These are phyloP conservation scores for Linderina pennispora DNA, from an alignment of 192 early-diverging fungal species.

Conservation along the genomic window DNA sequence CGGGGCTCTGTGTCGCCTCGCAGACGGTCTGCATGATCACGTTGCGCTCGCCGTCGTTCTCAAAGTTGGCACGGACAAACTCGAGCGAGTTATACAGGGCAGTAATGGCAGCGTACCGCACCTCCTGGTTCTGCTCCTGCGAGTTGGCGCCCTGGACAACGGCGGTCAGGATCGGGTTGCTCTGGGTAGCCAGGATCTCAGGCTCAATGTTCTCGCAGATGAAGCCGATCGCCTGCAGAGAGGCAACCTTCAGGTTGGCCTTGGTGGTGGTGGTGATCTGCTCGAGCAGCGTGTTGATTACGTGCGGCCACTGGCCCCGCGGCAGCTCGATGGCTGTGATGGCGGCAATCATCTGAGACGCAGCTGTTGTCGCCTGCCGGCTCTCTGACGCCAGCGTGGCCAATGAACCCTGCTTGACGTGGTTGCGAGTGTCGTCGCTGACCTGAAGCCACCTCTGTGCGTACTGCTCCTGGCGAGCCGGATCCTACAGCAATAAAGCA, in stretches of 20 bases:
- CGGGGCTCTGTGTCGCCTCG: constrained; percentile 81
- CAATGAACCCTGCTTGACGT: constrained; percentile 65
- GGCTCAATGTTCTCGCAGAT: constrained; percentile 87
- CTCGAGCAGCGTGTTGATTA: constrained; percentile 75
- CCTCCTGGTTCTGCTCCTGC: constrained; percentile 82
- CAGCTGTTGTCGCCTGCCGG: constrained; percentile 53
- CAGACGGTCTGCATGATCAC: constrained; percentile 99
- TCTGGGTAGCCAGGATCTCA: constrained; percentile 70
- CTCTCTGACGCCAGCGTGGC: constrained; percentile 35
- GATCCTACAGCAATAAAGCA: constrained; percentile 24
- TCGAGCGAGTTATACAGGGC: constrained; percentile 93
- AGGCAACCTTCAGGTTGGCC: constrained; percentile 65
- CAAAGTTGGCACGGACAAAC: constrained; percentile 94
- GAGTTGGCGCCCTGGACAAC: constrained; percentile 93
- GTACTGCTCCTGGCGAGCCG: constrained; percentile 49
- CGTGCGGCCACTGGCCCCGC: constrained; percentile 75
- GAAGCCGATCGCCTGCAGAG: constrained; percentile 87
- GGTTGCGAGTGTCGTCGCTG: constrained; percentile 48
- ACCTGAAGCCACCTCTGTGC: constrained; percentile 60
- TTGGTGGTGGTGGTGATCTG: constrained; percentile 70
- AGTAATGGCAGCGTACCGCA: constrained; percentile 80
- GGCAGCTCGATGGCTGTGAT: constrained; percentile 94
- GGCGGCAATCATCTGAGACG: constrained; percentile 82
- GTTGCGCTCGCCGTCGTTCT: constrained; percentile 90
- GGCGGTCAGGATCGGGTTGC: constrained; percentile 90